Conservation (phyloP, 345 rosid genomes). For the Schrenkiella parvula region DNA sequence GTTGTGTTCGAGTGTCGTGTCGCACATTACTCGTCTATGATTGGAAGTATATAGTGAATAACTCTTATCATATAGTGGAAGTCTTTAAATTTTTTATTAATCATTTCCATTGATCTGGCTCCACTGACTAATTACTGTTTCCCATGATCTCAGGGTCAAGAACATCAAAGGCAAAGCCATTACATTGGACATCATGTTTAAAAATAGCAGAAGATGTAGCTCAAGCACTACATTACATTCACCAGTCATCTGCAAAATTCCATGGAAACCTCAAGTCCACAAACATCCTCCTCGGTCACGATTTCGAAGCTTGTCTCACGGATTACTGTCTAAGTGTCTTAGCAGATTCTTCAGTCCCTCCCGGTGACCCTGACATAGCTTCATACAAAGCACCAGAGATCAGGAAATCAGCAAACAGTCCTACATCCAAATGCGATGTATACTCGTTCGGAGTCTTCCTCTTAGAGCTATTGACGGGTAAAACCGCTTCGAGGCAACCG, state of each 20-base stretch:
- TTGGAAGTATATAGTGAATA: background rate
- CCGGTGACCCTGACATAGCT: constrained; percentile 50
- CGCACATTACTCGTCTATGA: background rate
- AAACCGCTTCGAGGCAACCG: constrained; percentile 73
- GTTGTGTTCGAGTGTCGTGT: constrained; percentile 9
- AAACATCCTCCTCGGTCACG: constrained; percentile 78
- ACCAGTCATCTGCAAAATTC: constrained; percentile 58
- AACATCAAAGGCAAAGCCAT: constrained; percentile 75
- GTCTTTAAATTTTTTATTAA: background rate
- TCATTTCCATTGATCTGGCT: background rate
- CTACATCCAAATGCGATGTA: constrained; percentile 67
- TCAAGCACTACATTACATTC: constrained; percentile 71
- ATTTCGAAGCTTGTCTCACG: constrained; percentile 84
- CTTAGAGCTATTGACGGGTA: constrained; percentile 73
- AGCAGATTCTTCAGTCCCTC: constrained; percentile 39
- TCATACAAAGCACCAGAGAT: constrained; percentile 76
- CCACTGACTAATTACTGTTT: background rate
- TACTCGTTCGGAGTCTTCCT: constrained; percentile 79
- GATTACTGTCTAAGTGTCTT: constrained; percentile 71
- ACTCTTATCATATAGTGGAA: background rate
- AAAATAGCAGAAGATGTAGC: constrained; percentile 96
- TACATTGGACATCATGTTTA: constrained; percentile 94
- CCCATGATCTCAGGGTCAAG: constrained; percentile 51
- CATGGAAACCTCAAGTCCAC: constrained; percentile 88
- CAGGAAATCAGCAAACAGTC: constrained; percentile 45